These are phyloP conservation scores for Metschnikowia chrysomelidarum DNA, from an alignment of 805 yeast genomes.

Conservation along the genomic window DNA sequence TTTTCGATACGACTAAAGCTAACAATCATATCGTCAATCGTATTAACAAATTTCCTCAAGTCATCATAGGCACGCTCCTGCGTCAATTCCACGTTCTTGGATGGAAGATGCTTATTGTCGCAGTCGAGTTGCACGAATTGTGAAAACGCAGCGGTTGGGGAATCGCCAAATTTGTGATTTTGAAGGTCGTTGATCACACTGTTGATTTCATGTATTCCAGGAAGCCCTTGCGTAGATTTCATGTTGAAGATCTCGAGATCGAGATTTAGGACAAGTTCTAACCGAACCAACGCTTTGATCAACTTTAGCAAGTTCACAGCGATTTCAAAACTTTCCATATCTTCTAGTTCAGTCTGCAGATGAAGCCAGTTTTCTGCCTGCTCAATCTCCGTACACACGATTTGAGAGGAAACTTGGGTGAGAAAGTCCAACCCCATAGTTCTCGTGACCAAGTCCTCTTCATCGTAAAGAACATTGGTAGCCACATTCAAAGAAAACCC, in stretches of 20 bases:
- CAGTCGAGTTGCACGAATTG: constrained; percentile 35
- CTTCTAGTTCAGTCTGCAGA: constrained; percentile 16
- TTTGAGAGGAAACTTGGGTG: constrained; percentile 21
- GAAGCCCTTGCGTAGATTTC: constrained; percentile 3
- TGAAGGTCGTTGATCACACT: neutral
- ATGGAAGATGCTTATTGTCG: constrained; percentile 38
- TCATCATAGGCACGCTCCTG: constrained; percentile 22
- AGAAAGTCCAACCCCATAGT: constrained; percentile 50
- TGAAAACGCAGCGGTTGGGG: constrained; percentile 25
- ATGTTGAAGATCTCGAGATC: constrained; percentile 7
- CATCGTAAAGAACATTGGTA: constrained; percentile 64
- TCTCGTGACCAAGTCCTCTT: constrained; percentile 70
- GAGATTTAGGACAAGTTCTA: constrained; percentile 9
- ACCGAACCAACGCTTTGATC: constrained; percentile 24
- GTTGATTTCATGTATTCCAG: neutral
- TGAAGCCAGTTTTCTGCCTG: constrained; percentile 33
- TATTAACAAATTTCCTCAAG: constrained; percentile 21
- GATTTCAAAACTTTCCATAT: constrained; percentile 8
- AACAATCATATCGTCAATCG: constrained; percentile 21
- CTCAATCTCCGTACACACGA: constrained; percentile 30
- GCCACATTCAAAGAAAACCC: constrained; percentile 48
- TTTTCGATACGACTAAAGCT: constrained; percentile 20
- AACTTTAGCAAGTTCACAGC: constrained; percentile 26
- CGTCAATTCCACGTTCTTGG: constrained; percentile 26
- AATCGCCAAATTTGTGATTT: neutral